Evolutionary conservation across 306 rosid species (phyloP).

Genomic region (Crotalaria pallida): DNA sequence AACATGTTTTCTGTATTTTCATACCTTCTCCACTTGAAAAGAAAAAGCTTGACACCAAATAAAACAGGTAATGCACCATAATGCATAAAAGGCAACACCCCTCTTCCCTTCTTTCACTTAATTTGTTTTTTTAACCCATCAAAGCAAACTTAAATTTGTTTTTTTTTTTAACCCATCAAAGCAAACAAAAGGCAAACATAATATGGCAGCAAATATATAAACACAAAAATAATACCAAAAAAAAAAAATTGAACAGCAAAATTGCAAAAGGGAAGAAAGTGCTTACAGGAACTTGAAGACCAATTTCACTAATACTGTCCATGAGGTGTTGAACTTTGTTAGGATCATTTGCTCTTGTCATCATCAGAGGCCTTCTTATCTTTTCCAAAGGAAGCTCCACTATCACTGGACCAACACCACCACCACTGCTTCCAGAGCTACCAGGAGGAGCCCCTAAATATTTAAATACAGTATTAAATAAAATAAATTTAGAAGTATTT

Average conservation of each 20-base stretch:
- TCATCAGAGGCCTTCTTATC: conserved; percentile 88
- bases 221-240: neutral
- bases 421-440: conserved; percentile 39
- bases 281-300: conserved; percentile 89
- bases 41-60: too few relatives aligned
- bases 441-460: conserved; percentile 53
- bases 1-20: neutral
- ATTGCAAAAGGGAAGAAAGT: neutral
- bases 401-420: conserved; percentile 72
- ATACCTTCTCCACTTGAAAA: neutral
- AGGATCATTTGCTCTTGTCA: conserved; percentile 77
- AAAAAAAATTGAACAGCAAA: too few relatives aligned
- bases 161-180: neutral
- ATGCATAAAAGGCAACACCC: neutral
- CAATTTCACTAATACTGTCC: conserved; percentile 83
- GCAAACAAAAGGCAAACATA: neutral
- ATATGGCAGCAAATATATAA: neutral
- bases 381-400: conserved; percentile 89
- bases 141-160: too few relatives aligned
- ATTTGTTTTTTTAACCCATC: too few relatives aligned
- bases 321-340: conserved; percentile 68
- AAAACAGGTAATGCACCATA: neutral
- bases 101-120: neutral
- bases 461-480: neutral
- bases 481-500: neutral